Base-by-base conservation (phyloP, 768 basidiomycete species). In the Mrakia frigida region DNA sequence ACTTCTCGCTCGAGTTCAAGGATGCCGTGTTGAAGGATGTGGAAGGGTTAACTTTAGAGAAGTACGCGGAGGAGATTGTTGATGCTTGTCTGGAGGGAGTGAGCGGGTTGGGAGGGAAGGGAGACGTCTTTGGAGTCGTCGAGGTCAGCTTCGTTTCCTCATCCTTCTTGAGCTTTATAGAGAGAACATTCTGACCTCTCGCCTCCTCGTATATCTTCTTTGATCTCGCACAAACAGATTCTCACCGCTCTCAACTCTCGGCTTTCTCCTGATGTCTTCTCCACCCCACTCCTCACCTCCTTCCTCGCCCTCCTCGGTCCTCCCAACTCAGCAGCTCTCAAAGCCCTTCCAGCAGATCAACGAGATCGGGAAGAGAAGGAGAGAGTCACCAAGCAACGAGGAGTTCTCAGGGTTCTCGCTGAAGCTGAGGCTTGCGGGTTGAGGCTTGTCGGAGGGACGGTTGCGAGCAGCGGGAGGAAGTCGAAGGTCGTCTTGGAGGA, bases 31-130 rank as follows among this genome's bases (percentile, higher is more conserved):
- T 97, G 79, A 98, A 94, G 84, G 97, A 99, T 81, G 89, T 97
- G 79, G 91, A 94, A 78, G 87, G 91, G 0, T 87, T 99, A 74
- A 90, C 93, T 2, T 86, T 99, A 75, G 94, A 94, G 85, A 98
- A 97, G 84, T 98, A 99, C 82, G 87, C 95, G 68, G 95, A 97
- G 81, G 97, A 99, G 84, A 90, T 98, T 78, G 92, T 91, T 1
- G 89, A 89, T 16, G 95, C 94, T 10, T 86, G 90, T 0, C 85
- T 92, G 3, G 97, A 99, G 81, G 97, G 97, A 6, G 86, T 94
- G 56, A 84, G 84, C 13, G 74, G 75, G 5, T 37, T 77, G 50
- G 77, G 77, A 70, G 73, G 77, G 39, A 88, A 91, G 79, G 96
- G 94, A 83, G 77, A 73, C 43, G 73, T 74, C 25, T 65, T 74